Conservation (phyloP, 306 rosid genomes). For the Inga laurina region DNA sequence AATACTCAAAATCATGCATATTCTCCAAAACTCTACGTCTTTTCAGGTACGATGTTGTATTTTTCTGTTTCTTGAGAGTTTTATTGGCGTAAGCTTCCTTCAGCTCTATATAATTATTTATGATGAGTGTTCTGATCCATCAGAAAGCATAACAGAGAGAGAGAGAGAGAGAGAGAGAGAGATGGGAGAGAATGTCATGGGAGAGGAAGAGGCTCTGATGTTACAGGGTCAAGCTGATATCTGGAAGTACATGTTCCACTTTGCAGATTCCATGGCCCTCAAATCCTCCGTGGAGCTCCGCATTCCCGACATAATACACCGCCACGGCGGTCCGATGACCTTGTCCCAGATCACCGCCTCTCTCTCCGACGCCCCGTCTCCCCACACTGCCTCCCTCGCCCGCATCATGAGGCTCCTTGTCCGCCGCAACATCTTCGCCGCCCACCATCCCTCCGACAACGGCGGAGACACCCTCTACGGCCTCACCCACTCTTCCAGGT, state of each 20-base stretch:
- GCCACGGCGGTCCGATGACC: slow-evolving; percentile 13
- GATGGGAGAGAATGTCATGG: background rate
- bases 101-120: background rate
- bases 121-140: background rate
- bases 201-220: background rate
- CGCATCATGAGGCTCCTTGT: slow-evolving; percentile 21
- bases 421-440: slow-evolving; percentile 9
- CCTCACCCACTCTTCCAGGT: background rate
- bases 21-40: background rate
- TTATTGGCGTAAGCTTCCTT: background rate
- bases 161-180: background rate
- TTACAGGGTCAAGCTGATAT: slow-evolving; percentile 22
- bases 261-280: slow-evolving; percentile 19
- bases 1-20: background rate
- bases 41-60: background rate
- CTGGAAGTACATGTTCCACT: background rate
- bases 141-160: background rate
- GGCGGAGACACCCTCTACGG: background rate
- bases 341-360: slow-evolving; percentile 9
- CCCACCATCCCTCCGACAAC: background rate
- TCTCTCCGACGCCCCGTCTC: slow-evolving; percentile 18
- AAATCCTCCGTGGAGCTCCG: slow-evolving; percentile 22
- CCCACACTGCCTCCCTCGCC: background rate
- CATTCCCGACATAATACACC: slow-evolving; percentile 20
- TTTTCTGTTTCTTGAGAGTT: background rate